These are phyloP conservation scores for Aspergillus arachidicola DNA, from an alignment of 2,329 filamentous ascomycete genomes.

Conservation along the genomic window DNA sequence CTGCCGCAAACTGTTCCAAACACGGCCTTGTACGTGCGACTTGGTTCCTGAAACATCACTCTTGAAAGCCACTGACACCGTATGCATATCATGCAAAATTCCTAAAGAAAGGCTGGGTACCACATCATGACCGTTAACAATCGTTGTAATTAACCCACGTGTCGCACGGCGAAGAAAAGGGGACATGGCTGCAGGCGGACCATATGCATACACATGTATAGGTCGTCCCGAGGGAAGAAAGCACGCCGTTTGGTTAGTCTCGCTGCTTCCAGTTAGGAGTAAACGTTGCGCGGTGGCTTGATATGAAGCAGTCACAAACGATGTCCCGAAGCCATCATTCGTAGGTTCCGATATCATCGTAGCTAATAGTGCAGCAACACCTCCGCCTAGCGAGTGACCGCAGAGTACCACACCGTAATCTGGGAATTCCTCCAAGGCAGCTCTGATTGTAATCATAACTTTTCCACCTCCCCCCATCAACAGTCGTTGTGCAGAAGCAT, in stretches of 20 bases:
- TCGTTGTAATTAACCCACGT: slow-evolving; percentile 72
- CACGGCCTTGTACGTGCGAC: slow-evolving; percentile 65
- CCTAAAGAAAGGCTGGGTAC: slow-evolving; percentile 75
- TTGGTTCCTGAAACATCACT: slow-evolving; percentile 69
- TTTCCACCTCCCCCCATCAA: slow-evolving; percentile 68
- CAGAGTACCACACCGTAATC: slow-evolving; percentile 72
- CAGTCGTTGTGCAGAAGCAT: slow-evolving; percentile 69
- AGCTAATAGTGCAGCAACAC: slow-evolving; percentile 69
- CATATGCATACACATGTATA: slow-evolving; percentile 79
- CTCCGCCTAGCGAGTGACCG: slow-evolving; percentile 70
- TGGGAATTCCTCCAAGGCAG: slow-evolving; percentile 66
- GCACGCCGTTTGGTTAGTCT: slow-evolving; percentile 33
- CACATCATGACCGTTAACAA: slow-evolving; percentile 72
- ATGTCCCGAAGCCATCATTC: slow-evolving; percentile 52
- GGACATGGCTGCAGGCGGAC: slow-evolving; percentile 73
- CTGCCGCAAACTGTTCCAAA: slow-evolving; percentile 67
- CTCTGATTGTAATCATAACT: slow-evolving; percentile 67
- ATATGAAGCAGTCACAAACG: slow-evolving; percentile 63
- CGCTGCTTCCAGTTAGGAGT: slow-evolving; percentile 35
- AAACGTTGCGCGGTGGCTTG: slow-evolving; percentile 40
- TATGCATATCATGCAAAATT: slow-evolving; percentile 73
- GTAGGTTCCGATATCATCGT: slow-evolving; percentile 69
- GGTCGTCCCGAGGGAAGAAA: slow-evolving; percentile 68
- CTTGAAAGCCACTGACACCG: slow-evolving; percentile 72
- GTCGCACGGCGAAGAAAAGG: slow-evolving; percentile 70